Percentiles rank a stretch among this genome's conserved stretches.
These are phyloP conservation scores for Malania oleifera DNA, from an alignment of 164 flowering plant genomes.

Conservation along the genomic window DNA sequence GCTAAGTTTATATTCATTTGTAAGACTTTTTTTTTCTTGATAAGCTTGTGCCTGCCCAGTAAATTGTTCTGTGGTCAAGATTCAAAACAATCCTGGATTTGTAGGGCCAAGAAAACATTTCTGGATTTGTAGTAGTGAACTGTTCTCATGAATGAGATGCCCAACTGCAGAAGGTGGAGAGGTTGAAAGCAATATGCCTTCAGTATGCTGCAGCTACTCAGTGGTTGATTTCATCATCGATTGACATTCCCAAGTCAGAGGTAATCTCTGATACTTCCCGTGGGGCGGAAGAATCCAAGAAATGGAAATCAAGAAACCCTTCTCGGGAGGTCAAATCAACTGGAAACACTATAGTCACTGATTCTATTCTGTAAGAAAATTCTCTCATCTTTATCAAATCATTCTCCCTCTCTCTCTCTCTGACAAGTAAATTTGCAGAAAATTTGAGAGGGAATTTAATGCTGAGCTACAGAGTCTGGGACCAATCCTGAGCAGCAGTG, in stretches of 20 bases:
- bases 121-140: background rate
- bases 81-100: no score
- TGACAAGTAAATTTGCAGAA: slow-evolving; percentile 39
- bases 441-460: slow-evolving; percentile 87
- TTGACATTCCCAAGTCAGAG: slow-evolving; percentile 40
- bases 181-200: slow-evolving; percentile 70
- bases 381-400: slow-evolving; percentile 4
- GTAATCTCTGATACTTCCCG: slow-evolving; percentile 18
- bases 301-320: slow-evolving; percentile 37
- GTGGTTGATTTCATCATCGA: slow-evolving; percentile 77
- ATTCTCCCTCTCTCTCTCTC: background rate
- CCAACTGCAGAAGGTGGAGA: slow-evolving; percentile 81
- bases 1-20: no score
- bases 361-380: slow-evolving; percentile 62
- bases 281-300: slow-evolving; percentile 26
- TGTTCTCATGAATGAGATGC: slow-evolving; percentile 13
- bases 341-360: slow-evolving; percentile 42
- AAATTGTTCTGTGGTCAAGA: no score
- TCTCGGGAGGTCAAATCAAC: slow-evolving; percentile 30
- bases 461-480: slow-evolving; percentile 74
- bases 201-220: slow-evolving; percentile 88
- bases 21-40: no score
- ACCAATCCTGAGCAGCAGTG: slow-evolving; percentile 67
- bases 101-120: no score
- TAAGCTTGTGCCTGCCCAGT: no score